Evolutionary conservation across 805 yeast genomes (phyloP), one percentile per base, ranked within the genome.

Genomic region (Candida hungchunana): DNA sequence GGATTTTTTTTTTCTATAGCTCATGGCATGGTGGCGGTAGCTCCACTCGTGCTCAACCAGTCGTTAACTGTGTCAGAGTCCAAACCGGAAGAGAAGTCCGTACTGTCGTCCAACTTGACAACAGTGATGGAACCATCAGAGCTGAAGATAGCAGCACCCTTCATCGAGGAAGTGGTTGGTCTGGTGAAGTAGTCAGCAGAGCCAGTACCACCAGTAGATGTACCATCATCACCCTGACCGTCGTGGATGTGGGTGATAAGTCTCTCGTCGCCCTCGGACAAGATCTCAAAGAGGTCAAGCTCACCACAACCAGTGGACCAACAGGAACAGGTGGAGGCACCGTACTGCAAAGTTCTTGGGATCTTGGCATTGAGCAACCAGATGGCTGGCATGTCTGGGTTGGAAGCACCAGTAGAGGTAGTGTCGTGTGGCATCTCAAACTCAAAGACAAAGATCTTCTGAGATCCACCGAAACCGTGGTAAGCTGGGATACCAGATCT

Each of bases 251-350:
- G 93, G 39, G 85, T 69, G 53, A 83, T 79, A 62, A 89, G 68
- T 60, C 80, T 78, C 59, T 70, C 66, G 44, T 85, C 77, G 49
- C 96, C 96, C 23, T 82, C 49, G 44, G 78, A 67, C 51, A 93
- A 74, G 50, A 90, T 73, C 75, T 93, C 98, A 56, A 90, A 93
- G 55, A 88, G 71, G 66, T 93, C 98, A 55, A 93, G 71, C 72
- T 93, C 98, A 69, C 98, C 98, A 69, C 98, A 93, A 44, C 97
- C 97, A 37, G 95, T 73, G 36, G 75, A 54, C 98, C 98, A 93
- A 75, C 98, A 93, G 24, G 97, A 87, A 72, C 97, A 93, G 15
- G 74, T 59, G 18, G 79, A 60, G 42, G 69, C 68, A 62, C 97
- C 97, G 66, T 93, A 93, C 69, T 93, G 97, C 56, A 80, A 66